Conservation (phyloP, 257 asterid species). For the Linaria vulgaris region DNA sequence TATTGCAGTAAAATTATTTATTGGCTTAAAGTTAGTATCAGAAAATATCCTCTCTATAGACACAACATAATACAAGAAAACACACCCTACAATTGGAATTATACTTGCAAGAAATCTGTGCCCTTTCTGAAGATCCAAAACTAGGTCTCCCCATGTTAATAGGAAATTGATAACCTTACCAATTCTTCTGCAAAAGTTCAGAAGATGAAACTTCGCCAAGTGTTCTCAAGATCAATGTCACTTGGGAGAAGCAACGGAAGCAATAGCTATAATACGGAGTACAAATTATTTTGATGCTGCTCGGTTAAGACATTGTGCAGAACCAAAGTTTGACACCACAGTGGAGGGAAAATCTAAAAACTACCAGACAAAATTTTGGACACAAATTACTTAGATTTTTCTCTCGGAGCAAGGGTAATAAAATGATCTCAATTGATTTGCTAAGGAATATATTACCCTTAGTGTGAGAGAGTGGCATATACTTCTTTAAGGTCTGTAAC, state of each 20-base stretch:
- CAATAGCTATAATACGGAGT: not conserved
- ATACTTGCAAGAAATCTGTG: too few relatives aligned
- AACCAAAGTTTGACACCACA: not conserved
- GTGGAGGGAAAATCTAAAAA: not conserved
- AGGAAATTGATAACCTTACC: not conserved
- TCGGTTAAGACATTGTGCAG: not conserved
- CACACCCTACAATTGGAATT: too few relatives aligned
- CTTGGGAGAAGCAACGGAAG: not conserved
- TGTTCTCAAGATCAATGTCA: conserved; percentile 6
- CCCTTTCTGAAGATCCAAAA: not conserved
- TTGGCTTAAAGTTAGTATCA: not conserved
- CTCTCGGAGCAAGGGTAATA: not conserved
- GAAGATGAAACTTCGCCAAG: not conserved
- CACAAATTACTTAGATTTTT: too few relatives aligned
- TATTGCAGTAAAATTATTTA: not conserved
- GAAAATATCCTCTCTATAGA: too few relatives aligned
- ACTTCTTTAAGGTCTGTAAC: not conserved
- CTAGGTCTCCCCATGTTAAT: not conserved
- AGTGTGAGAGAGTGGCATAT: not conserved
- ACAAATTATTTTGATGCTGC: not conserved
- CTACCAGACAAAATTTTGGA: too few relatives aligned
- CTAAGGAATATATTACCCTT: too few relatives aligned
- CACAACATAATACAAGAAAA: too few relatives aligned
- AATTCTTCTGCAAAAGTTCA: not conserved
- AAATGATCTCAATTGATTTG: not conserved